phyloP scores from a whole-genome alignment of 2,329 filamentous ascomycete species.

The Penicillium sp. region DNA sequence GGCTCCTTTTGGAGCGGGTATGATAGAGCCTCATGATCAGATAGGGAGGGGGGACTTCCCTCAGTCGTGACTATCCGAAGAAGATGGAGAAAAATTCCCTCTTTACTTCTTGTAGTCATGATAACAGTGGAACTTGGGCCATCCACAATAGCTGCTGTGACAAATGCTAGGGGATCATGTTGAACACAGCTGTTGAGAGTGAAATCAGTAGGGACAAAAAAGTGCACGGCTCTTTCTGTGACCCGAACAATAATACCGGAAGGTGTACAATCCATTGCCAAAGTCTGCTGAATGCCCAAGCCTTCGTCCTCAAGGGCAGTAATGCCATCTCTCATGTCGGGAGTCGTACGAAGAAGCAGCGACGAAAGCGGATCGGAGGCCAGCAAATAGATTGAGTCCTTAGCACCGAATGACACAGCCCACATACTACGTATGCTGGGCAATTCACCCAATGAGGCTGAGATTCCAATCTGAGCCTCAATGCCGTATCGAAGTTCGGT shows the following conservation, averaged over 20 bases:
- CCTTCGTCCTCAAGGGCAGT: conserved; percentile 40
- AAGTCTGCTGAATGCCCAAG: conserved; percentile 45
- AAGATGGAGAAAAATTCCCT: conserved; percentile 31
- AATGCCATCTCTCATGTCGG: conserved; percentile 40
- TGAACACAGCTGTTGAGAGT: conserved; percentile 24
- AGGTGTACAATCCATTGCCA: conserved; percentile 44
- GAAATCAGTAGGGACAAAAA: conserved; percentile 28
- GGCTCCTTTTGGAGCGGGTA: conserved; percentile 36
- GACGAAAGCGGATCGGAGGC: conserved; percentile 45
- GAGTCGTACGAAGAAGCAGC: conserved; percentile 39
- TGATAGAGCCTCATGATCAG: conserved; percentile 22
- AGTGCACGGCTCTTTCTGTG: conserved; percentile 39
- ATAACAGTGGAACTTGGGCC: conserved; percentile 30
- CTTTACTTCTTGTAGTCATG: conserved; percentile 27
- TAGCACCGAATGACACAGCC: conserved; percentile 39
- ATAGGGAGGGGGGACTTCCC: conserved; percentile 19
- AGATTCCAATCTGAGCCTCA: conserved; percentile 62
- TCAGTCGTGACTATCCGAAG: conserved; percentile 23
- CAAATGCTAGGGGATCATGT: conserved; percentile 26
- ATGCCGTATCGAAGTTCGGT: conserved; percentile 69
- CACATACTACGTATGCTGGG: conserved; percentile 46
- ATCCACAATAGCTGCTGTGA: conserved; percentile 34
- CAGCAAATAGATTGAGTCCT: conserved; percentile 40
- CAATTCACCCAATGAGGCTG: conserved; percentile 43
- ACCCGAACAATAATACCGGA: conserved; percentile 44